Conservation (phyloP, 441 rosid genomes). For the Eugenia klotzschiana region DNA sequence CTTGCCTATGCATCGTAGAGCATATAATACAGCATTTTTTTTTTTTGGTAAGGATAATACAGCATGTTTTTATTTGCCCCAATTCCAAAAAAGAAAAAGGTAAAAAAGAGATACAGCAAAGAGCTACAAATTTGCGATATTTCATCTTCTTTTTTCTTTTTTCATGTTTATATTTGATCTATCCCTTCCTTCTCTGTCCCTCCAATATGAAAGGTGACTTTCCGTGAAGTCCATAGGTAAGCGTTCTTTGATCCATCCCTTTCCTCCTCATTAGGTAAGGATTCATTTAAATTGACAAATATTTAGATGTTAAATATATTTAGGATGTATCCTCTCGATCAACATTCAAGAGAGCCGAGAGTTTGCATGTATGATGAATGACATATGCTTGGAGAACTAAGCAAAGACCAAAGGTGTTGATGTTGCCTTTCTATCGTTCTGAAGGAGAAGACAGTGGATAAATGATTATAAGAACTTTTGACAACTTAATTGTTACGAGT, state of each 20-base stretch:
- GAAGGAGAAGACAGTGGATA: background rate
- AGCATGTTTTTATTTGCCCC: background rate
- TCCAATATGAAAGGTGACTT: background rate
- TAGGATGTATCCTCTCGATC: background rate
- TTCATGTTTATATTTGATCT: background rate
- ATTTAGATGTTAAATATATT: background rate
- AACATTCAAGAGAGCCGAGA: background rate
- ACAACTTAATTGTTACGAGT: background rate
- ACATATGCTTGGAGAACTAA: background rate
- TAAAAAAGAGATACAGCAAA: background rate
- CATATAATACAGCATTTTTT: background rate
- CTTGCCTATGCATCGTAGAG: background rate
- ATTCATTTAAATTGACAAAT: background rate
- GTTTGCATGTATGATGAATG: background rate
- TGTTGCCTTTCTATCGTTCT: background rate
- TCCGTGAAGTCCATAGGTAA: background rate
- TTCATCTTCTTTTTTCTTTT: background rate
- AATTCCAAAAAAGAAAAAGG: background rate
- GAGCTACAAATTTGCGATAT: background rate
- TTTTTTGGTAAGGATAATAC: no score
- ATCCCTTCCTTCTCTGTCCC: background rate
- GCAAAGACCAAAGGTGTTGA: background rate
- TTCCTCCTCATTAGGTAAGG: background rate
- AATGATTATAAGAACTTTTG: background rate
- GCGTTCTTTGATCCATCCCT: background rate